Base-by-base conservation (phyloP, 1,139 yeast genomes). In the Suhomyces bolitotheri region DNA sequence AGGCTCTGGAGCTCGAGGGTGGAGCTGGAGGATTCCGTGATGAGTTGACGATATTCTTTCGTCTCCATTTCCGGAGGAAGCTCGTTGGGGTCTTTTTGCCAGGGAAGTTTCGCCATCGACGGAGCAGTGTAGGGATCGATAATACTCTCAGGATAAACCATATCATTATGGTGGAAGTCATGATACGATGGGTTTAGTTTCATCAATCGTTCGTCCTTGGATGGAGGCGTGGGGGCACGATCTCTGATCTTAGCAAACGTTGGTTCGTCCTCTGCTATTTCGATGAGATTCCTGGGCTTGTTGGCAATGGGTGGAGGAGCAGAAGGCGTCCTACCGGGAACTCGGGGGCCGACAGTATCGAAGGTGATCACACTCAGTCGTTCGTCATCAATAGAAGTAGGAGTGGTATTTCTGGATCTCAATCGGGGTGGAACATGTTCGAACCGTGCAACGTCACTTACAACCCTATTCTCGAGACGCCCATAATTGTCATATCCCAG, bases 51-150 rank as follows among this genome's bases (percentile, higher is more conserved):
- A n/a, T 48, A 49, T 7, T 51, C 46, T 13, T 38, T 39, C 2
- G 58, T 45, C 17, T 47, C 48, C 37, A 41, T 40, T 16, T 52
- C 45, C 6, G 58, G 51, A 1, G 60, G 62, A 12, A 55, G 36
- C n/a, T 53, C 56, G n/a, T 41, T 27, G n/a, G n/a, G n/a, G n/a
- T n/a, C n/a, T n/a, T n/a, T n/a, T 25, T 31, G 33, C 17, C 27
- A 29, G 1, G 41, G 38, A 3, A 22, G 17, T 20, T 27, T 37
- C 11, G 34, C 29, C 8, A 32, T 25, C 7, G 22, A 27, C 2
- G 33, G 27, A n/a, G 11, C 27, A 4, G 31, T 36, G 28, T 36
- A 36, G 2, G 30, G 33, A 22, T 37, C 40, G 8, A 27, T 33
- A n/a, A 37, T 30, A 25, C 40, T 37, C 16, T 33, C 40, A 1